Percentiles rank a stretch among this genome's conserved stretches.
phyloP scores from a whole-genome alignment of 2,329 filamentous ascomycete genomes.

The Lecanicillium sp. region DNA sequence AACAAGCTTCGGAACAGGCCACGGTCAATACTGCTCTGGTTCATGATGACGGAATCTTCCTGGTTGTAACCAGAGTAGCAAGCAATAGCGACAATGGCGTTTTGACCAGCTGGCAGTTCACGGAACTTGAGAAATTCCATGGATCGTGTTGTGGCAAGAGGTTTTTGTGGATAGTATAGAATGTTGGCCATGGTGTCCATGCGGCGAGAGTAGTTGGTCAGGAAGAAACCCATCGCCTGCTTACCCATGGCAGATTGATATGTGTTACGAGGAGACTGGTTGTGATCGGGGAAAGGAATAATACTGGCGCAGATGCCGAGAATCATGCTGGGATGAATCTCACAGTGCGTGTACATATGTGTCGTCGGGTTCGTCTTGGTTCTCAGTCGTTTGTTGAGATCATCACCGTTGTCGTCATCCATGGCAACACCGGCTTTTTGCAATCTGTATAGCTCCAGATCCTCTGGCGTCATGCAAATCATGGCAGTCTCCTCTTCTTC shows the following conservation, averaged over 20 bases:
- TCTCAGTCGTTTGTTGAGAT: slow-evolving; percentile 80
- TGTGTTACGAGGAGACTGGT: slow-evolving; percentile 96
- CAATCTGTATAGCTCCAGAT: slow-evolving; percentile 70
- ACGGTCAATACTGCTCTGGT: slow-evolving; percentile 97
- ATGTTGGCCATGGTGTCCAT: slow-evolving; percentile 99
- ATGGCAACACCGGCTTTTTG: slow-evolving; percentile 57
- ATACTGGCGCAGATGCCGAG: slow-evolving; percentile 97
- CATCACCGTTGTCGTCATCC: slow-evolving; percentile 52
- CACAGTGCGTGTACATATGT: slow-evolving; percentile 94
- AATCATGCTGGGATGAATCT: slow-evolving; percentile 99
- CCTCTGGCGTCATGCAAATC: slow-evolving; percentile 98
- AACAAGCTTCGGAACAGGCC: slow-evolving; percentile 96
- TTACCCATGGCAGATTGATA: slow-evolving; percentile 99
- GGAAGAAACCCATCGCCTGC: slow-evolving; percentile 98
- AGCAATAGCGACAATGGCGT: slow-evolving; percentile 95
- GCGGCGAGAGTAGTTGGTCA: slow-evolving; percentile 91
- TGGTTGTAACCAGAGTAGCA: slow-evolving; percentile 99
- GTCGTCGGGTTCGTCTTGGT: slow-evolving; percentile 80
- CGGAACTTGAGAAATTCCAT: slow-evolving; percentile 99
- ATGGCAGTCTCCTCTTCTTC: slow-evolving; percentile 98
- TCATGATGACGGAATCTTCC: slow-evolving; percentile 99
- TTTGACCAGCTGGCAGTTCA: slow-evolving; percentile 92
- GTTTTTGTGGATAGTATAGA: slow-evolving; percentile 97
- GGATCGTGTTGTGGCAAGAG: slow-evolving; percentile 86
- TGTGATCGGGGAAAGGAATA: slow-evolving; percentile 99